Base-by-base conservation (phyloP, 345 rosid genomes). In the Syzygium jambos region DNA sequence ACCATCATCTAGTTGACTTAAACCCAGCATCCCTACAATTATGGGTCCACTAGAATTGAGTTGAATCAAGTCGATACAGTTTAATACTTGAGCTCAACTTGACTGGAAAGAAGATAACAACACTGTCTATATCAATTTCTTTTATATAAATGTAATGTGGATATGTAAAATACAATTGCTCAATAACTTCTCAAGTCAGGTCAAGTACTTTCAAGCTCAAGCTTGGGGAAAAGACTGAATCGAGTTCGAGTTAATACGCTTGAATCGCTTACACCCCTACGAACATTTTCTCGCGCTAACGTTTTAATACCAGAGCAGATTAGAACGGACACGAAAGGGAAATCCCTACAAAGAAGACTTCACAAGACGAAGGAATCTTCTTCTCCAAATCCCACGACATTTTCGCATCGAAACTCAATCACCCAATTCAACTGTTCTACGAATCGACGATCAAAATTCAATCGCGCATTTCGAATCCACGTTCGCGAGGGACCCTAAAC, bases 261-360 rank as follows among this genome's bases (percentile, higher is more conserved):
- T 19, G 38, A 38, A 73, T 5, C 49, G 2, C 82, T 73, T 5
- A 73, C 15, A 2, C 25, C 49, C 49, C 27, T 1, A 73, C 25
- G 1, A 49, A 73, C 49, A 73, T 38, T 38, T 41, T 38, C 4
- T 22, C 27, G 27, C 14, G 6, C 27, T 1, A 73, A 19, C 49
- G 82, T 38, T 38, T 73, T 1, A 21, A 73, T 0, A 5, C 49
- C 82, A 73, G 1, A 73, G 49, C 82, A 19, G 49, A 73, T 73
- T 73, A 38, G 49, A 73, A 41, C 80, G 80, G 8, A 0, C 25
- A 73, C 0, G 80, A 73, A 73, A 0, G 49, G 49, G 14, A 19
- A 34, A 73, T 41, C 80, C 80, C 80, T 38, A 73, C 23, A 7
- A 27, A n/a, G 38, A 2, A 38, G 38, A 10, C 82, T 43, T 38